These are phyloP conservation scores for Venturia oleaginea DNA, from an alignment of 2,329 filamentous ascomycete species.

Conservation along the genomic window DNA sequence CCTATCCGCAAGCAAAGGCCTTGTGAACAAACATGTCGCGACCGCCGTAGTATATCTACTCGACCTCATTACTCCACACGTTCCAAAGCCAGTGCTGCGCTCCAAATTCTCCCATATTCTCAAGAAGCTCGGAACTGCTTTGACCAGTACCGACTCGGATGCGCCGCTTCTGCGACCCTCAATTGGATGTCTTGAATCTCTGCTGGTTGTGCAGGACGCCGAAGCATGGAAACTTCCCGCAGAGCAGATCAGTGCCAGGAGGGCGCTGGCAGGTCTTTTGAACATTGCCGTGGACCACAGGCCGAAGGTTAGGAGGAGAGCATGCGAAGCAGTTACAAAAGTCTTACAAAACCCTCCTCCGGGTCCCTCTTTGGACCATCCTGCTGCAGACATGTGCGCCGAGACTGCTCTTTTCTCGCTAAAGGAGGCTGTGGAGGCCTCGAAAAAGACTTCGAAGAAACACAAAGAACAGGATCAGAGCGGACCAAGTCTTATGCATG, in stretches of 20 bases:
- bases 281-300: constrained; percentile 76
- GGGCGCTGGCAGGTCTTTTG: constrained; percentile 78
- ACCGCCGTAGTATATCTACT: constrained; percentile 90
- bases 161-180: constrained; percentile 78
- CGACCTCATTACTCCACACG: constrained; percentile 78
- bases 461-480: constrained; percentile 49
- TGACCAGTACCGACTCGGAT: constrained; percentile 73
- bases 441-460: constrained; percentile 59
- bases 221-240: constrained; percentile 80
- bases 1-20: constrained; percentile 50
- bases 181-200: constrained; percentile 87
- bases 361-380: constrained; percentile 86
- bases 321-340: constrained; percentile 77
- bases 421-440: constrained; percentile 61
- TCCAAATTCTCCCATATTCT: constrained; percentile 95
- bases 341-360: constrained; percentile 80
- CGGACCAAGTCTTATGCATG: constrained; percentile 81
- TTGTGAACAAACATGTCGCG: constrained; percentile 71
- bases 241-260: constrained; percentile 67
- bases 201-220: constrained; percentile 81
- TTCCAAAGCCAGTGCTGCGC: constrained; percentile 77
- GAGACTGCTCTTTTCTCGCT: constrained; percentile 79
- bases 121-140: constrained; percentile 70
- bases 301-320: constrained; percentile 89
- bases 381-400: constrained; percentile 91